Evolutionary conservation across 352 stramenopile species (phyloP), one percentile per base, ranked within the genome.

Genomic region (Phytopythium oedochilum): DNA sequence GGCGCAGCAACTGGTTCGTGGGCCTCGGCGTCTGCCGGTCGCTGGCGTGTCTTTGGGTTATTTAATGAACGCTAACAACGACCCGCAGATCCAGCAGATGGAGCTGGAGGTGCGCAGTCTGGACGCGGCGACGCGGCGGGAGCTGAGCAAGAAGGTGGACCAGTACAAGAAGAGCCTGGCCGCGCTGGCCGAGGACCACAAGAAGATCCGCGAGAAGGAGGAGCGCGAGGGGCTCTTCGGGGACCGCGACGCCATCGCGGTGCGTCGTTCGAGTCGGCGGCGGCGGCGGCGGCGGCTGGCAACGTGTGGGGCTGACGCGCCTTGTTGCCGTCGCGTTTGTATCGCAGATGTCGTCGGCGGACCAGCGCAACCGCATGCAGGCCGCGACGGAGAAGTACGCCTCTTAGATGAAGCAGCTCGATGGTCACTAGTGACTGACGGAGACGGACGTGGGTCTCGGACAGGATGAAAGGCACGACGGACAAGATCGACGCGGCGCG

Each of bases 161-260:
- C 85, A 94, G 67, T 94, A 94, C 77, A 92, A 91, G 61, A 94
- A 94, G 63, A 93, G 81, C 36, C 63, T 94, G 44, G 81, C 76
- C n/a, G 90, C 83, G 35, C 64, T 94, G n/a, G 72, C 73, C 11
- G 74, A 79, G 7, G 85, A 94, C 38, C 78, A 91, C 58, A 93
- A 86, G 66, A 77, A 69, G 59, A 92, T 93, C 47, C 74, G 78
- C 12, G 85, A 91, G 23, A 90, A 90, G 46, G 85, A 93, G 55
- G 85, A 94, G 52, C 76, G 84, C 20, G 76, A 91, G 53, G 85
- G 85, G 23, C 74, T 94, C 31, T 93, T 94, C 57, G 82, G 85
- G n/a, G 76, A 91, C 51, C 73, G 79, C 18, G 78, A 89, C 59
- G 70, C 71, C 47, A 74, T 88, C 31, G 75, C 67, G 54, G 82